Conservation (phyloP, 768 basidiomycete genomes). For the Pulveroboletus sp. region DNA sequence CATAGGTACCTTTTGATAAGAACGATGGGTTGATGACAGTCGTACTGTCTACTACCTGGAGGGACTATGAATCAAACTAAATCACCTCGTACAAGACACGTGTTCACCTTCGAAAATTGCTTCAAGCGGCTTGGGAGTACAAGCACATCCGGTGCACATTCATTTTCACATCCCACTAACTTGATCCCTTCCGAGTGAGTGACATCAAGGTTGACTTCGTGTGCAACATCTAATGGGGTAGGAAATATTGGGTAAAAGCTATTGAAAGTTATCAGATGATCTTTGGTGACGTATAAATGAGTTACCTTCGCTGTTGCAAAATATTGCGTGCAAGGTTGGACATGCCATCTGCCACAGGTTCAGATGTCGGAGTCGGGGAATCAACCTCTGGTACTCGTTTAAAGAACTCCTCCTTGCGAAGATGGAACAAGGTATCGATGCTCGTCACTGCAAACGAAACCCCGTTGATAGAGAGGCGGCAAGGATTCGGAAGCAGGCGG, state of each 20-base stretch:
- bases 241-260: constrained; percentile 98
- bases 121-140: constrained; percentile 85
- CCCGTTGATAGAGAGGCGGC: constrained; percentile 79
- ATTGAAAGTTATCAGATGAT: not conserved
- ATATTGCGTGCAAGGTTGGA: constrained; percentile 73
- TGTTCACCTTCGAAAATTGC: constrained; percentile 79
- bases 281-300: not conserved
- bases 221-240: constrained; percentile 62
- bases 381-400: constrained; percentile 63
- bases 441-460: constrained; percentile 76
- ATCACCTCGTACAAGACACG: not conserved
- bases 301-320: constrained; percentile 81
- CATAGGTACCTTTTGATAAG: constrained; percentile 57
- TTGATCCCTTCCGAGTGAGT: constrained; percentile 60
- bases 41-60: constrained; percentile 71
- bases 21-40: constrained; percentile 84
- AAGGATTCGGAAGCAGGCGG: constrained; percentile 80
- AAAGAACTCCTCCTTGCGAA: constrained; percentile 78
- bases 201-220: constrained; percentile 87
- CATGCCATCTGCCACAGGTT: constrained; percentile 66
- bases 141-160: constrained; percentile 73
- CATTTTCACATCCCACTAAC: constrained; percentile 31
- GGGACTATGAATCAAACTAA: not conserved
- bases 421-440: constrained; percentile 84
- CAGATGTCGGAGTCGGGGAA: constrained; percentile 39